Percentiles rank a stretch among this genome's conserved stretches.
Evolutionary conservation across 2,329 filamentous ascomycete species (phyloP).

Genomic region (Hypocrella siamensis): DNA sequence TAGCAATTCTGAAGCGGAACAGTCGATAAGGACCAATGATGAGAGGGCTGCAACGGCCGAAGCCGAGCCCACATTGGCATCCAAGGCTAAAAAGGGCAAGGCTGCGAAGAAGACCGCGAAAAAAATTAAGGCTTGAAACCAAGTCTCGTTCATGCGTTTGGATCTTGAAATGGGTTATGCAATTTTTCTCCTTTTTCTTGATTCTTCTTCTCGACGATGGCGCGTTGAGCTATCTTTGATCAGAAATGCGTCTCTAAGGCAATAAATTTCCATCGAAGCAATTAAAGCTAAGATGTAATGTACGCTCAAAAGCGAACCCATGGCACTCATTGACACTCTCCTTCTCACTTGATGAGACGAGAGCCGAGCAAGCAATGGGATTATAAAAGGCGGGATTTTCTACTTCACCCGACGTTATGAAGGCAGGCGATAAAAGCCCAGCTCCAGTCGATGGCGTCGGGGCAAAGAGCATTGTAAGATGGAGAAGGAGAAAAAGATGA

Average conservation of each 20-base stretch:
- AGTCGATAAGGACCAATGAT: no score
- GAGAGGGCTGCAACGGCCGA: slow-evolving; percentile 9
- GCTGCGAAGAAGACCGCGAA: slow-evolving; percentile 17
- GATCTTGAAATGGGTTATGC: no score
- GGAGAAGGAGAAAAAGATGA: slow-evolving; percentile 19
- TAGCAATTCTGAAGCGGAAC: no score
- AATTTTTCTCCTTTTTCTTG: neutral
- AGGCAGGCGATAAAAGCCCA: slow-evolving; percentile 20
- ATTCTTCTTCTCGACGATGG: neutral
- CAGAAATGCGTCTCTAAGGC: no score
- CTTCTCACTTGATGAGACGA: slow-evolving; percentile 8
- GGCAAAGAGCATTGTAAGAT: slow-evolving; percentile 32
- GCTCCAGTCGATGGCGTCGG: slow-evolving; percentile 17
- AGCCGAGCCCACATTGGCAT: slow-evolving; percentile 5
- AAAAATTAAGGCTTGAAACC: slow-evolving; percentile 6
- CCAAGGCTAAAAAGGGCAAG: slow-evolving; percentile 9
- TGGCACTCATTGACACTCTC: slow-evolving; percentile 22
- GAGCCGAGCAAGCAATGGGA: slow-evolving; percentile 33
- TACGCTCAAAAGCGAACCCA: slow-evolving; percentile 49
- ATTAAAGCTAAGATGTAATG: slow-evolving; percentile 23
- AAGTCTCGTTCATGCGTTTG: no score
- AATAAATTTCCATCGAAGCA: no score
- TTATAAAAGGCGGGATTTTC: slow-evolving; percentile 44
- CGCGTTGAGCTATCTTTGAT: no score
- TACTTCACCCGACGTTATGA: slow-evolving; percentile 36